These are phyloP conservation scores for Populus nigra DNA, from an alignment of 345 rosid species.

Conservation along the genomic window DNA sequence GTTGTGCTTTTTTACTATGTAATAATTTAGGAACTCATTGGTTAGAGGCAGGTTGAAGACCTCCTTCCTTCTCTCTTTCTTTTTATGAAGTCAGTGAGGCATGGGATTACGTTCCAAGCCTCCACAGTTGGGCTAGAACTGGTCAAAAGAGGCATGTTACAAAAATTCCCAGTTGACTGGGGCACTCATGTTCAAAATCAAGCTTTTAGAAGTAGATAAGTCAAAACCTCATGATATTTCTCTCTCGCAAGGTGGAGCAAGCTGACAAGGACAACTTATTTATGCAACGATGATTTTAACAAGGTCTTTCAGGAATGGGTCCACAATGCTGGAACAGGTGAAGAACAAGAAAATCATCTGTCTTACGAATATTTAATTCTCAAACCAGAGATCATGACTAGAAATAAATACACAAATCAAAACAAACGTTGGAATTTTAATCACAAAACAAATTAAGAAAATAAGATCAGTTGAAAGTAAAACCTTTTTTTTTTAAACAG, in stretches of 20 bases:
- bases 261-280: not conserved
- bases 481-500: not conserved
- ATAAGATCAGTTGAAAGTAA: not conserved
- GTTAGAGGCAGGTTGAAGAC: constrained; percentile 4
- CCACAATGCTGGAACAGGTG: not conserved
- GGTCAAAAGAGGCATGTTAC: constrained; percentile 4
- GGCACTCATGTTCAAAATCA: constrained; percentile 4
- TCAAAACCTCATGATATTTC: constrained; percentile 3
- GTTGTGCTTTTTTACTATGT: not conserved
- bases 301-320: not conserved
- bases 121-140: constrained; percentile 4
- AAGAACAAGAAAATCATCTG: not conserved
- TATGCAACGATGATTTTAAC: not conserved
- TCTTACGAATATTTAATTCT: not conserved
- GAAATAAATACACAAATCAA: not conserved
- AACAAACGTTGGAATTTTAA: not conserved
- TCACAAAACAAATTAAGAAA: not conserved
- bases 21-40: constrained; percentile 6
- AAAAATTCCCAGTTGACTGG: too few relatives aligned
- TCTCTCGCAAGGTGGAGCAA: not conserved
- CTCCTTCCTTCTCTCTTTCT: not conserved
- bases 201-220: not conserved
- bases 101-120: not conserved
- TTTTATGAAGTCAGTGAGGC: too few relatives aligned
- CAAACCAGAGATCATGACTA: not conserved